Evolutionary conservation across 2,329 filamentous ascomycete species (phyloP).

Genomic region (Lachnellula willkommii): DNA sequence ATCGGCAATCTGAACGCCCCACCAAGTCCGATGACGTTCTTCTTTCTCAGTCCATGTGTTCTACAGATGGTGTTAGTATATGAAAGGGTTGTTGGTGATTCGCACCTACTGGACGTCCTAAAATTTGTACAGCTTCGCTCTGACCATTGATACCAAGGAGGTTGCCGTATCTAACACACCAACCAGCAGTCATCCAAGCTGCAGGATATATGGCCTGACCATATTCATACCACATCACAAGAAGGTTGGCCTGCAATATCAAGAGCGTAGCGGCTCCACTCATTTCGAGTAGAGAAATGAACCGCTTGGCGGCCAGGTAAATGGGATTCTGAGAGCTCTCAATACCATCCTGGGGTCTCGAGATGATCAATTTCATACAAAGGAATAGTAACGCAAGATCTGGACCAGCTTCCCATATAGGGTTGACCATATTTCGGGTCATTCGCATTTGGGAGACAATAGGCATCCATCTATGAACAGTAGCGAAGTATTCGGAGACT

Average conservation of each 20-base stretch:
- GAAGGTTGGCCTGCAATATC: constrained; percentile 41
- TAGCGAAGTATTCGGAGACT: constrained; percentile 39
- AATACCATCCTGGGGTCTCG: constrained; percentile 33
- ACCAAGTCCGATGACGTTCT: constrained; percentile 43
- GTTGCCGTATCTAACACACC: constrained; percentile 41
- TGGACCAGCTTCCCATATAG: constrained; percentile 39
- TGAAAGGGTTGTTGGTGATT: background rate
- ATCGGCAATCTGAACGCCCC: constrained; percentile 44
- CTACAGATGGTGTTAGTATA: constrained; percentile 19
- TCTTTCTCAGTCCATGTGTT: constrained; percentile 44
- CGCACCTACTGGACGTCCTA: constrained; percentile 33
- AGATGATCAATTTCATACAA: constrained; percentile 43
- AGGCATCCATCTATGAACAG: constrained; percentile 43
- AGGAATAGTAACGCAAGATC: constrained; percentile 44
- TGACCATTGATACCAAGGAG: constrained; percentile 40
- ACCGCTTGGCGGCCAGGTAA: constrained; percentile 41
- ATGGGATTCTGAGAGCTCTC: constrained; percentile 34
- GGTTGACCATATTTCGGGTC: constrained; percentile 34
- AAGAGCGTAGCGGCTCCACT: constrained; percentile 39
- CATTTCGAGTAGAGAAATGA: constrained; percentile 38
- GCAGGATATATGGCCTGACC: constrained; percentile 46
- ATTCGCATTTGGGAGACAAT: constrained; percentile 44
- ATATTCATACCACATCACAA: constrained; percentile 44
- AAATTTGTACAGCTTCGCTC: constrained; percentile 33
- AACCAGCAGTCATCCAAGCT: constrained; percentile 43